phyloP scores from a whole-genome alignment of 2,329 filamentous ascomycete genomes.

The Delphinella strobiligena region DNA sequence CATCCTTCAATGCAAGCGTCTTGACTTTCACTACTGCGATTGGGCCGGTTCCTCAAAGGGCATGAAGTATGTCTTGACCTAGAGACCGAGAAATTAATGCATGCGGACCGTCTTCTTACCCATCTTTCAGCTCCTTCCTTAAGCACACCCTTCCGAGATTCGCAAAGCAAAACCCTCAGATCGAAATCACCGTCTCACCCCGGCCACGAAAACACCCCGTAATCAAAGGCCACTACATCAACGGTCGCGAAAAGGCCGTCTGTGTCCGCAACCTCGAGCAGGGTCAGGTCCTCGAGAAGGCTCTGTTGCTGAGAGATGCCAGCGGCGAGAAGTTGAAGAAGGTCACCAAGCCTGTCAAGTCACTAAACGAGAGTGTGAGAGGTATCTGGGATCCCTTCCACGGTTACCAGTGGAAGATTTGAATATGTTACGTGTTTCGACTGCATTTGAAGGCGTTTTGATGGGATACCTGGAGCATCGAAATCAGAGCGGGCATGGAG shows the following conservation, averaged over 20 bases:
- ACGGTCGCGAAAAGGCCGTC: conserved; percentile 71
- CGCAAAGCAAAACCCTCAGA: conserved; percentile 67
- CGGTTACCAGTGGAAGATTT: conserved; percentile 40
- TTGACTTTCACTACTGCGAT: conserved; percentile 95
- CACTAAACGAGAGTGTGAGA: conserved; percentile 51
- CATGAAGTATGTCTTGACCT: conserved; percentile 61
- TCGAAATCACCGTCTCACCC: conserved; percentile 86
- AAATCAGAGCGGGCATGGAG: too few species aligned
- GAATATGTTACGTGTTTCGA: conserved; percentile 12
- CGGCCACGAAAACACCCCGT: conserved; percentile 83
- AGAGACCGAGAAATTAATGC: too few species aligned
- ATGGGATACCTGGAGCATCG: too few species aligned
- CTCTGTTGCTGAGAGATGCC: conserved; percentile 57
- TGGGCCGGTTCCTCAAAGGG: conserved; percentile 85
- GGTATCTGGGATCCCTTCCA: conserved; percentile 55
- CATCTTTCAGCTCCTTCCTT: conserved; percentile 57
- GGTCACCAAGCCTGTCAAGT: conserved; percentile 46
- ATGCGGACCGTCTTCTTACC: not conserved
- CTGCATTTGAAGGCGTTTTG: not conserved
- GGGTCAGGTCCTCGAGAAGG: conserved; percentile 71
- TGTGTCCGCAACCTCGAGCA: conserved; percentile 80
- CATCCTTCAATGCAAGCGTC: conserved; percentile 89
- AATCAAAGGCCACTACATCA: conserved; percentile 84
- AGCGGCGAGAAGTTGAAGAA: conserved; percentile 61
- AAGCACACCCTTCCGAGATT: conserved; percentile 64